A percentile compares a stretch with the other conserved stretches of the same genome.
These are phyloP conservation scores for Pugionium dolabratum DNA, from an alignment of 345 rosid genomes.

Conservation along the genomic window DNA sequence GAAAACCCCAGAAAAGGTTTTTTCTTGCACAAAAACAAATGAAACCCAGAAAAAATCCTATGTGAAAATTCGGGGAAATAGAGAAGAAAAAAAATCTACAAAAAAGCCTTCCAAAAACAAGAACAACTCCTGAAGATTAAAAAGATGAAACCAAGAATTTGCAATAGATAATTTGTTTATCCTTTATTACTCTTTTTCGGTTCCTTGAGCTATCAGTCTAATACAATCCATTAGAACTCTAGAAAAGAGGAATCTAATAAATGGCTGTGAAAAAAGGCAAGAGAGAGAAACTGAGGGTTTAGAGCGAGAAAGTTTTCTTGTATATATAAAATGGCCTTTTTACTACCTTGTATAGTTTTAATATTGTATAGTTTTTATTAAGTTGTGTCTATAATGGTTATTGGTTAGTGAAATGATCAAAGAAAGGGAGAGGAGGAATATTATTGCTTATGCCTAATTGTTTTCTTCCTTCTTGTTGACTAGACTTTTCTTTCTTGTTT, in stretches of 20 bases:
- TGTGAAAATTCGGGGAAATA: background rate
- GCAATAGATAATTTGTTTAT: background rate
- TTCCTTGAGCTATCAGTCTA: conserved; percentile 53
- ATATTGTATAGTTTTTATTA: too few species aligned
- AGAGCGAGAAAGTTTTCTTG: conserved; percentile 42
- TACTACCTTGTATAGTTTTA: background rate
- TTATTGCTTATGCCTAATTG: conserved; percentile 40
- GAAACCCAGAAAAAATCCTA: conserved; percentile 41
- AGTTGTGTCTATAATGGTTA: conserved; percentile 10
- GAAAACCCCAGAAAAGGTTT: conserved; percentile 43
- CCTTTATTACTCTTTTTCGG: conserved; percentile 15
- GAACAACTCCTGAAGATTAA: conserved; percentile 23
- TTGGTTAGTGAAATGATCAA: conserved; percentile 10
- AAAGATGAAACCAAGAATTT: conserved; percentile 29
- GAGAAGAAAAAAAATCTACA: background rate
- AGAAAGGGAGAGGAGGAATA: conserved; percentile 33
- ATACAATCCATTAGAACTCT: conserved; percentile 53
- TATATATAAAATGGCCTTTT: conserved; percentile 5
- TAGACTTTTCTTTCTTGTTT: conserved; percentile 28
- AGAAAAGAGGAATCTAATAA: conserved; percentile 63
- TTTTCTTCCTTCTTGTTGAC: conserved; percentile 47
- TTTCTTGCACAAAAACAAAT: conserved; percentile 21
- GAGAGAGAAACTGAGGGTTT: conserved; percentile 26
- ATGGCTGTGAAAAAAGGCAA: conserved; percentile 52
- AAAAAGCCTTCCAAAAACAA: background rate